Conservation (phyloP, 352 stramenopile species). For the Pythium myriotylum region DNA sequence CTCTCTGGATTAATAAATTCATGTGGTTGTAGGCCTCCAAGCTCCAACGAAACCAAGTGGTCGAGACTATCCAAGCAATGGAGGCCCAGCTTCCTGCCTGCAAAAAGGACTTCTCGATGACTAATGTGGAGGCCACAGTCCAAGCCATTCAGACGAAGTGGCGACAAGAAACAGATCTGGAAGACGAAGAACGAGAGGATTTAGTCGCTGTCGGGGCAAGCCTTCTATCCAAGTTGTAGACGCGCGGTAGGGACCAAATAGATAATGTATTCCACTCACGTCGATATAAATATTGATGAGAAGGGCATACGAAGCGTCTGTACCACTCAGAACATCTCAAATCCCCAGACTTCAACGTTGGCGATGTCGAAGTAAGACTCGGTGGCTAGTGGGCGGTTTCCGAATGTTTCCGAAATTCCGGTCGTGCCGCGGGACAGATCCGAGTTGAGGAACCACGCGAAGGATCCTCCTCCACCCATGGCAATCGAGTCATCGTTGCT, state of each 20-base stretch:
- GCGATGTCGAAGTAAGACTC: slow-evolving; percentile 59
- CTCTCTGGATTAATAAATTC: not conserved
- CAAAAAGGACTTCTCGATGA: slow-evolving; percentile 38
- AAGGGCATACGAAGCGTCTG: slow-evolving; percentile 7
- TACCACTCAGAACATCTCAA: slow-evolving; percentile 50
- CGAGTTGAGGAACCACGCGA: slow-evolving; percentile 70
- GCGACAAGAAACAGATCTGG: slow-evolving; percentile 36
- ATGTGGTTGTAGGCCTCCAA: slow-evolving; percentile 32
- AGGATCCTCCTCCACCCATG: slow-evolving; percentile 72
- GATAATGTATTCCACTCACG: slow-evolving; percentile 18
- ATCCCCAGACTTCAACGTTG: slow-evolving; percentile 73
- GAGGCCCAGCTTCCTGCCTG: slow-evolving; percentile 61
- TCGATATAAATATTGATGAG: slow-evolving; percentile 28
- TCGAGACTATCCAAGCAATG: slow-evolving; percentile 67
- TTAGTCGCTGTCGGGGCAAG: slow-evolving; percentile 23
- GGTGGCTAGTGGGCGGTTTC: slow-evolving; percentile 55
- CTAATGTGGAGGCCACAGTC: slow-evolving; percentile 45
- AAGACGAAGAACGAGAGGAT: slow-evolving; percentile 61
- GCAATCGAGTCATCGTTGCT: slow-evolving; percentile 69
- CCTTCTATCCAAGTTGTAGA: slow-evolving; percentile 17
- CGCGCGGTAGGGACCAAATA: slow-evolving; percentile 3
- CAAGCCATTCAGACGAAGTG: slow-evolving; percentile 32
- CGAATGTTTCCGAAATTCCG: slow-evolving; percentile 55
- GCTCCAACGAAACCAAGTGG: slow-evolving; percentile 44
- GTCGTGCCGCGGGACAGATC: slow-evolving; percentile 65